Percentiles rank a stretch among this genome's conserved stretches.
Conservation (phyloP, 1,284 basidiomycete genomes). For the Wolfiporia cocos region DNA sequence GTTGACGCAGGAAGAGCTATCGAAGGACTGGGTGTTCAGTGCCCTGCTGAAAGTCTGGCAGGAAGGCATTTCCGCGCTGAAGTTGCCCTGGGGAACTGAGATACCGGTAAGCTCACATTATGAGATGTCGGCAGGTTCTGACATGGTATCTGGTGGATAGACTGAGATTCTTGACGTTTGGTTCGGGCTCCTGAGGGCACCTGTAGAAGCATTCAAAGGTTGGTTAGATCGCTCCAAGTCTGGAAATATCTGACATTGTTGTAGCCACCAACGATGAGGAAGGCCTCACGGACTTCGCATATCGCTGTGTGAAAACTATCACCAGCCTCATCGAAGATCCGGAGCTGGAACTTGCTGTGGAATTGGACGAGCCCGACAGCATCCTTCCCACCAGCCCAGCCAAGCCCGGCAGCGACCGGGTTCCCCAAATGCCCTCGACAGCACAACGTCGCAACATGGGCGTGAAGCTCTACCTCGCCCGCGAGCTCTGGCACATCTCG, state of each 20-base stretch:
- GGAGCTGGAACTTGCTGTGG: constrained; percentile 40
- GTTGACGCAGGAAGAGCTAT: constrained; percentile 50
- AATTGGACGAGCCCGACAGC: constrained; percentile 15
- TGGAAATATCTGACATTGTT: constrained; percentile 10
- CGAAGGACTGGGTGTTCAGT: constrained; percentile 45
- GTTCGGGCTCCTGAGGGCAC: constrained; percentile 34
- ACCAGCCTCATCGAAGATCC: constrained; percentile 44
- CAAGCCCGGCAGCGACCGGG: constrained; percentile 9
- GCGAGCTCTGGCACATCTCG: constrained; percentile 47
- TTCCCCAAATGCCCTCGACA: constrained; percentile 8
- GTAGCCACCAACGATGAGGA: constrained; percentile 28
- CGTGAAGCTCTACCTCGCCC: constrained; percentile 46
- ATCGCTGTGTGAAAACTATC: constrained; percentile 36
- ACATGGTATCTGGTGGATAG: constrained; percentile 16
- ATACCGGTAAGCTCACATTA: constrained; percentile 33
- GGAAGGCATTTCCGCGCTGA: constrained; percentile 36
- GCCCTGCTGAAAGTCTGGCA: constrained; percentile 53
- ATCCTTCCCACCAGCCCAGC: constrained; percentile 14
- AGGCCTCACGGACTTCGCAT: constrained; percentile 33
- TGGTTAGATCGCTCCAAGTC: neutral
- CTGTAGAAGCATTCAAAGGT: constrained; percentile 27
- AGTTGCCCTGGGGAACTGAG: constrained; percentile 30
- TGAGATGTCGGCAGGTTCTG: neutral
- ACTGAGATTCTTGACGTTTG: constrained; percentile 35
- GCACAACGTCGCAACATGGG: constrained; percentile 32